Conservation (phyloP, 1,284 basidiomycete species). For the Marasmius sp. region DNA sequence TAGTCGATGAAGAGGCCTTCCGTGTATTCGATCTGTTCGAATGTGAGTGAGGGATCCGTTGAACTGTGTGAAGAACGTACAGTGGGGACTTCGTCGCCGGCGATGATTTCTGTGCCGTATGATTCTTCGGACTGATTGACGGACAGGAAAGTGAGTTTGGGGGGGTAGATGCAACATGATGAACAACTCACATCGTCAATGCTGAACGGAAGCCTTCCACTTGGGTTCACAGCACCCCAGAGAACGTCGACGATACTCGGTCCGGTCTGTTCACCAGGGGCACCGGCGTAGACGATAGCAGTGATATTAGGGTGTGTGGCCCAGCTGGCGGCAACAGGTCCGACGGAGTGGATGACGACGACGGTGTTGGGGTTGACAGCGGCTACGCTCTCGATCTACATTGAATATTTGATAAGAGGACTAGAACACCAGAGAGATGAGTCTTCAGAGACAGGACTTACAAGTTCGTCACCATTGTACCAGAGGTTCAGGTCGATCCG, state of each 20-base stretch:
- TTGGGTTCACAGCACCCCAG: constrained; percentile 57
- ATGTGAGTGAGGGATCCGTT: neutral
- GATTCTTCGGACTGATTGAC: constrained; percentile 31
- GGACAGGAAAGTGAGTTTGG: neutral
- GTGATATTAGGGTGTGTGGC: constrained; percentile 68
- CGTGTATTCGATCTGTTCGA: constrained; percentile 36
- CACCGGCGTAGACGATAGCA: constrained; percentile 60
- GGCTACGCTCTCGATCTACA: constrained; percentile 41
- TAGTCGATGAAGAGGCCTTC: constrained; percentile 64
- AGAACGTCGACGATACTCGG: constrained; percentile 59
- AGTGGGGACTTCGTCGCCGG: constrained; percentile 40
- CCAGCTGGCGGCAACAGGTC: constrained; percentile 60
- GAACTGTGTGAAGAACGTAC: constrained; percentile 47
- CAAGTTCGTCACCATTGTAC: constrained; percentile 47
- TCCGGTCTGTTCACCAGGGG: constrained; percentile 66
- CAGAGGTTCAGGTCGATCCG: constrained; percentile 74
- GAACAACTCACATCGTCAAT: constrained; percentile 43
- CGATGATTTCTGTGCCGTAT: constrained; percentile 43
- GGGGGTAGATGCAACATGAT: constrained; percentile 9
- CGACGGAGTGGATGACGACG: constrained; percentile 67
- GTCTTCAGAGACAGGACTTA: constrained; percentile 14
- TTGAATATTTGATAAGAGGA: neutral
- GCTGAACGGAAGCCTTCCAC: constrained; percentile 62
- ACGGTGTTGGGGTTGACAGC: constrained; percentile 60
- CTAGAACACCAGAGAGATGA: neutral